Percentiles rank a stretch among this genome's conserved stretches.
Evolutionary conservation across 2,329 filamentous ascomycete species (phyloP).

Genomic region (Neobulgaria alba): DNA sequence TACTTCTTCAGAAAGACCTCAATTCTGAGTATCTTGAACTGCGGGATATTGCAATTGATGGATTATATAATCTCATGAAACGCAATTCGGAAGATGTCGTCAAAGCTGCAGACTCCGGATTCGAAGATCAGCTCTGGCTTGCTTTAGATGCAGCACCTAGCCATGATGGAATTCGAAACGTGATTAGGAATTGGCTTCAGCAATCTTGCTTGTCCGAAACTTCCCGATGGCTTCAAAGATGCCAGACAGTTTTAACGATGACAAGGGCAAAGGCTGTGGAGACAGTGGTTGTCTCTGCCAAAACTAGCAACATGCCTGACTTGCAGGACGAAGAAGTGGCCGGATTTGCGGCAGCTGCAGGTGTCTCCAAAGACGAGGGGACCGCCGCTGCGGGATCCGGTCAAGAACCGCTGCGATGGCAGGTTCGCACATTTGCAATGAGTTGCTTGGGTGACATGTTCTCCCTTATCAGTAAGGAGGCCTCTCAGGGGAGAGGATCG

Average conservation of each 20-base stretch:
- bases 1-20: conserved; percentile 69
- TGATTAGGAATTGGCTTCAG: conserved; percentile 86
- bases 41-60: conserved; percentile 74
- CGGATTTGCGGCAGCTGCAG: conserved; percentile 72
- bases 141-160: conserved; percentile 69
- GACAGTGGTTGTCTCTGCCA: conserved; percentile 36
- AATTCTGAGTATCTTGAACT: conserved; percentile 60
- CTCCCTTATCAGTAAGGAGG: conserved; percentile 67
- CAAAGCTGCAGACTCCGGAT: conserved; percentile 60
- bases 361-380: conserved; percentile 50
- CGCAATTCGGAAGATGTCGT: conserved; percentile 79
- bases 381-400: conserved; percentile 45
- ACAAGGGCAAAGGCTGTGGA: conserved; percentile 60
- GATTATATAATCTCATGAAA: conserved; percentile 92
- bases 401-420: conserved; percentile 89
- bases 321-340: conserved; percentile 94
- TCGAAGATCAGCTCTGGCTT: conserved; percentile 90
- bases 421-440: conserved; percentile 91
- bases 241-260: conserved; percentile 83
- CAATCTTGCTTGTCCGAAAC: conserved; percentile 80
- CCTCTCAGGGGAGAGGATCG: conserved; percentile 68
- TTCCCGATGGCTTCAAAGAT: conserved; percentile 76
- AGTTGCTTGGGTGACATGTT: conserved; percentile 80
- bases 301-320: conserved; percentile 52
- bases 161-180: conserved; percentile 74